Evolutionary conservation across 108 stramenopile species (phyloP).

Genomic region (Mayamaea pseudoterrestris): DNA sequence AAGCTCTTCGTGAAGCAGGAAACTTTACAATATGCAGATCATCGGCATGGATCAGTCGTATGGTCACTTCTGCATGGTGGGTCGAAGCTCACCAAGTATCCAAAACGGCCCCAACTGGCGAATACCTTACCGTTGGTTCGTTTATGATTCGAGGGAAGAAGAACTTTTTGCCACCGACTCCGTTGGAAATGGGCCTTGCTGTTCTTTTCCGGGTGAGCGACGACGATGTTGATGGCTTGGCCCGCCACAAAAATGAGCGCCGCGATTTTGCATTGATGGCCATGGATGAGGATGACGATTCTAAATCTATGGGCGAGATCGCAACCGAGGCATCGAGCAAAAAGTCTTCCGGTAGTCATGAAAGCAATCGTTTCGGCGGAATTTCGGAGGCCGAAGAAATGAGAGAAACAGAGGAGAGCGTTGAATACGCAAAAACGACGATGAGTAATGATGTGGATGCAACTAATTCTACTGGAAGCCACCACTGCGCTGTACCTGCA

Average conservation of each 20-base stretch:
- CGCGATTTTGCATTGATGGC: constrained; percentile 63
- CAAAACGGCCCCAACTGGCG: constrained; percentile 94
- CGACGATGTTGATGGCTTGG: constrained; percentile 48
- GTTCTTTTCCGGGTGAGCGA: constrained; percentile 90
- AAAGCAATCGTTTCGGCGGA: no score
- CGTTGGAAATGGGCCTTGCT: constrained; percentile 91
- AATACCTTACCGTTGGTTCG: constrained; percentile 91
- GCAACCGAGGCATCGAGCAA: neutral
- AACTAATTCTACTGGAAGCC: neutral
- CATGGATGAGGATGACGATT: neutral
- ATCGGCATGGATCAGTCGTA: constrained; percentile 84
- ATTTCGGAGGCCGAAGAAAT: no score
- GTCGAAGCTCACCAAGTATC: constrained; percentile 89
- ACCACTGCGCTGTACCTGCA: no score
- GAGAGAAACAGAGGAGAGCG: neutral
- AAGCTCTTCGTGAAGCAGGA: constrained; percentile 80
- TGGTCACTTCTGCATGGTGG: constrained; percentile 90
- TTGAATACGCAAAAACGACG: neutral
- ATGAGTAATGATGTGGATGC: neutral
- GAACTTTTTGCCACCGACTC: constrained; percentile 82
- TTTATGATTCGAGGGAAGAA: constrained; percentile 97
- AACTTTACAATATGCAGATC: constrained; percentile 83
- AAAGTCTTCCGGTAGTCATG: no score
- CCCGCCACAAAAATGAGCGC: constrained; percentile 82
- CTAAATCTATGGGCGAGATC: neutral